phyloP scores from a whole-genome alignment of 768 basidiomycete species.

The Pleurotus citrinopileatus region DNA sequence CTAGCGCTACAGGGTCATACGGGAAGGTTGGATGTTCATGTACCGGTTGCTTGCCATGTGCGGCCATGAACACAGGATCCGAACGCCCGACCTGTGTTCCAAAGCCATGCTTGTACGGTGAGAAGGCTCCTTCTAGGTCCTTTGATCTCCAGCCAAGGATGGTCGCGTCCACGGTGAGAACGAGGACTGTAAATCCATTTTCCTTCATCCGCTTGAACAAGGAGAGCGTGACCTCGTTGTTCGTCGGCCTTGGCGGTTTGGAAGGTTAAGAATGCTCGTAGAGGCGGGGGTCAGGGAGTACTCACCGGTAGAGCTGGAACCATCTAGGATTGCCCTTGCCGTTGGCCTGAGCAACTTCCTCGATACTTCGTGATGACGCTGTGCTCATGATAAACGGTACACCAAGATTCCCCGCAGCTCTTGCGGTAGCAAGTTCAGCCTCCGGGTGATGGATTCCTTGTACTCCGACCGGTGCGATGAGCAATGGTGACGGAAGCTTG shows the following conservation, averaged over 20 bases:
- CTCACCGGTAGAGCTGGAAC: conserved; percentile 80
- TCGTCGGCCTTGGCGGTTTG: conserved; percentile 48
- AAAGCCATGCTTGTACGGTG: conserved; percentile 50
- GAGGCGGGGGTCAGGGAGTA: background rate
- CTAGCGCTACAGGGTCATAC: conserved; percentile 47
- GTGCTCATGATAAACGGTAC: conserved; percentile 76
- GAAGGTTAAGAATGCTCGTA: background rate
- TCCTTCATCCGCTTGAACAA: conserved; percentile 62
- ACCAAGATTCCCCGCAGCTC: conserved; percentile 56
- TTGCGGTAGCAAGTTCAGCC: conserved; percentile 67
- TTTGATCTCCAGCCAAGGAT: conserved; percentile 71
- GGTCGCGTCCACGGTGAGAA: conserved; percentile 79
- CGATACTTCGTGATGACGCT: conserved; percentile 67
- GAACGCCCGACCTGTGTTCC: conserved; percentile 65
- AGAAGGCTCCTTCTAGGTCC: conserved; percentile 66
- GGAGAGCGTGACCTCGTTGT: conserved; percentile 58
- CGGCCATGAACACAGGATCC: conserved; percentile 76
- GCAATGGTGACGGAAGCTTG: conserved; percentile 54
- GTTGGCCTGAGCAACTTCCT: conserved; percentile 70
- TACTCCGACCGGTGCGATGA: conserved; percentile 75
- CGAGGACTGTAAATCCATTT: conserved; percentile 64
- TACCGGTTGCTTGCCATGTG: conserved; percentile 42
- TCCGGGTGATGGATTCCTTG: conserved; percentile 70
- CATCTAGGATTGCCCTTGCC: conserved; percentile 59
- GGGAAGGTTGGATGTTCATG: conserved; percentile 49